These are phyloP conservation scores for Dacryopinax primogenitus DNA, from an alignment of 768 basidiomycete species.

Conservation along the genomic window DNA sequence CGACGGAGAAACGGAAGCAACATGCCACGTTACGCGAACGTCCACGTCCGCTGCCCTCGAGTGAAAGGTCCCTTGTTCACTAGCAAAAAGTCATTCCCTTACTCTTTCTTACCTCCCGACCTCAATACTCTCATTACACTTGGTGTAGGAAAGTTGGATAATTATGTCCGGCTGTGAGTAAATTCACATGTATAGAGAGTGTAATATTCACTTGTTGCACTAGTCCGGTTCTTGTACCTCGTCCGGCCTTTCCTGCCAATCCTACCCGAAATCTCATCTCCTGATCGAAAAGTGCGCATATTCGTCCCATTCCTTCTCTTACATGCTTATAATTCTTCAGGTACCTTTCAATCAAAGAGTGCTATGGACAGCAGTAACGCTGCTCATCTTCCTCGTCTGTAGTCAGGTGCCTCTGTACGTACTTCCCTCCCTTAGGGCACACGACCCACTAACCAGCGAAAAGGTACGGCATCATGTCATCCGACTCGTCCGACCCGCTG, in stretches of 20 bases:
- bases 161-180: conserved; percentile 22
- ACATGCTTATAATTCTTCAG: conserved; percentile 30
- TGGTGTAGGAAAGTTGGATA: background rate
- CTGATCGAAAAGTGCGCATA: conserved; percentile 74
- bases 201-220: background rate
- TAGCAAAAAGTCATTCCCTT: background rate
- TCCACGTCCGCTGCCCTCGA: background rate
- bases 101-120: background rate
- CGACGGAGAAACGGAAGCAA: background rate
- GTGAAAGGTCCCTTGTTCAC: background rate
- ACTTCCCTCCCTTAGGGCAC: background rate
- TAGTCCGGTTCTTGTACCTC: conserved; percentile 94
- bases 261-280: conserved; percentile 93
- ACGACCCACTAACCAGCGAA: background rate
- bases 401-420: conserved; percentile 78
- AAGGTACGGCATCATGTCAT: conserved; percentile 93
- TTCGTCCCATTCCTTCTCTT: background rate
- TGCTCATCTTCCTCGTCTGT: conserved; percentile 98
- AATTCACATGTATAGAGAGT: background rate
- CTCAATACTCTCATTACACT: background rate
- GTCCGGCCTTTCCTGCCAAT: conserved; percentile 96
- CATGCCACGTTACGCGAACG: background rate
- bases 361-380: conserved; percentile 96
- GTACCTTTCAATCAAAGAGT: conserved; percentile 98
- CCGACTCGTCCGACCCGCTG: conserved; percentile 95